Conservation (phyloP, 164 flowering plant genomes). For the Umbilicus rupestris region DNA sequence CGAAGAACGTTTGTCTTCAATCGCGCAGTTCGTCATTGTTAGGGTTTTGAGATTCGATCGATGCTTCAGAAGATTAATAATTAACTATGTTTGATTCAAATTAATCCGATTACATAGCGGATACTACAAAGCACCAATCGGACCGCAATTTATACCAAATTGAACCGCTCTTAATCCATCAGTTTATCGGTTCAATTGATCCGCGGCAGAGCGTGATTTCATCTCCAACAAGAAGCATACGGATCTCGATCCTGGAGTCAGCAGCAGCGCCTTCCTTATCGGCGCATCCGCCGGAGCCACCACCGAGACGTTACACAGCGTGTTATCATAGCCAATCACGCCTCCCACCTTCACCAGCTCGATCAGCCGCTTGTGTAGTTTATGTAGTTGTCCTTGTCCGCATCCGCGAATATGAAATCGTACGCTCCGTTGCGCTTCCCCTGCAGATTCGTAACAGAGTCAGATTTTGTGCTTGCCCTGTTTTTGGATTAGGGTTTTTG, state of each 20-base stretch:
- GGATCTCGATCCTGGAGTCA: conserved; percentile 86
- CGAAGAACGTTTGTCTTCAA: too few species aligned
- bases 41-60: too few species aligned
- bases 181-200: too few species aligned
- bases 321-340: conserved; percentile 91
- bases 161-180: conserved; percentile 46
- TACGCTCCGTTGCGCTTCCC: conserved; percentile 62
- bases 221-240: conserved; percentile 93
- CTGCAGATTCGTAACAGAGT: conserved; percentile 23
- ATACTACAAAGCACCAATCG: too few species aligned
- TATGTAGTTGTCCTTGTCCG: conserved; percentile 91
- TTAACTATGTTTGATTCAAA: too few species aligned
- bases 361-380: conserved; percentile 89
- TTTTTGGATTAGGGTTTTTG: neutral
- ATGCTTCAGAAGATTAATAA: too few species aligned
- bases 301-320: conserved; percentile 93
- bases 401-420: conserved; percentile 94
- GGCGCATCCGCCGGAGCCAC: conserved; percentile 92
- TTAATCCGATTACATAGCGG: too few species aligned
- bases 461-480: neutral
- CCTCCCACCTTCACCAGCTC: conserved; percentile 89
- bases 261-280: conserved; percentile 75
- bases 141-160: too few species aligned
- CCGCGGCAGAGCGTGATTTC: conserved; percentile 91
- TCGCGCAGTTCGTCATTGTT: too few species aligned